Evolutionary conservation across 768 basidiomycete genomes (phyloP).

Genomic region (Lactifluus hygrophoroides): DNA sequence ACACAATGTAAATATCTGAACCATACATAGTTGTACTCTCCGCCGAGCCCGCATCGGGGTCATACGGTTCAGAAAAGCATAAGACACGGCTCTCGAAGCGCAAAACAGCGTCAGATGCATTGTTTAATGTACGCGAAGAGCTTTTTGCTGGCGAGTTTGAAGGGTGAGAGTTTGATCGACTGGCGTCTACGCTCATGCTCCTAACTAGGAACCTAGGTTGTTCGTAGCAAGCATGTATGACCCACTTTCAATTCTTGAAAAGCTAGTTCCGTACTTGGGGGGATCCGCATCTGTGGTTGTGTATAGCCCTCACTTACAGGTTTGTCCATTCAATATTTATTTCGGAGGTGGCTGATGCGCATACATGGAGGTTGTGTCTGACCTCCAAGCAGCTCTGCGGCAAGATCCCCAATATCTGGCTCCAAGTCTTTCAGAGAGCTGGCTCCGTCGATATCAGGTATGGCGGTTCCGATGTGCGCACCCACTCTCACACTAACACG

Average conservation of each 20-base stretch:
- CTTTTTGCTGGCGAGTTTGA: conserved; percentile 86
- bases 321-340: conserved; percentile 25
- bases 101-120: conserved; percentile 53
- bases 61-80: conserved; percentile 65
- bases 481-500: not conserved
- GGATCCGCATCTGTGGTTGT: conserved; percentile 85
- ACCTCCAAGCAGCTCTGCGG: conserved; percentile 66
- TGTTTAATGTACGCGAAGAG: conserved; percentile 64
- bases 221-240: conserved; percentile 82
- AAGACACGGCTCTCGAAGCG: conserved; percentile 67
- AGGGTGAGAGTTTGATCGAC: conserved; percentile 42
- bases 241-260: conserved; percentile 68
- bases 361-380: conserved; percentile 53
- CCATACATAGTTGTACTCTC: conserved; percentile 44
- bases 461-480: not conserved
- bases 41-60: conserved; percentile 46
- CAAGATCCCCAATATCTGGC: conserved; percentile 59
- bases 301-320: conserved; percentile 76
- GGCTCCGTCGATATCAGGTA: conserved; percentile 83
- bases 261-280: conserved; percentile 63
- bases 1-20: conserved; percentile 11
- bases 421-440: conserved; percentile 76
- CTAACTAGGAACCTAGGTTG: conserved; percentile 38
- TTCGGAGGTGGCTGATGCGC: not conserved
- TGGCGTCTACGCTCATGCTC: not conserved